Conservation (phyloP, 768 basidiomycete genomes). For the Zangia roseola region DNA sequence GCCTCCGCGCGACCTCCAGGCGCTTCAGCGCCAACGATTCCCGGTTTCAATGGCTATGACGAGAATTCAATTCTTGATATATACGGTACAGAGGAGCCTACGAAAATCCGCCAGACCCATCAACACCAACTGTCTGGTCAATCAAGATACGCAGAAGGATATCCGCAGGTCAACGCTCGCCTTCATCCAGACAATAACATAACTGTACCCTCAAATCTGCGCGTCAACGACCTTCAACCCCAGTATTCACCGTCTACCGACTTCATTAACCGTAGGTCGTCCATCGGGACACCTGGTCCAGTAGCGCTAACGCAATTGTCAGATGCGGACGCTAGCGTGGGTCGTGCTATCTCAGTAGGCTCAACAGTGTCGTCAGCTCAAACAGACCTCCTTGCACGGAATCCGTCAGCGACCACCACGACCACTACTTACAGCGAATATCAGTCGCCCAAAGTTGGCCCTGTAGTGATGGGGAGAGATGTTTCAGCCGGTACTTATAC, state of each 20-base stretch:
- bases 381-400: slow-evolving; percentile 24
- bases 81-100: slow-evolving; percentile 19
- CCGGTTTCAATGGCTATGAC: slow-evolving; percentile 25
- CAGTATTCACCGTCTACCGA: slow-evolving; percentile 22
- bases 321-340: slow-evolving; percentile 21
- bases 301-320: slow-evolving; percentile 3
- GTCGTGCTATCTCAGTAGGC: slow-evolving; percentile 28
- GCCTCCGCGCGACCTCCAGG: slow-evolving; percentile 30
- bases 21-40: slow-evolving; percentile 26
- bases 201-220: slow-evolving; percentile 11
- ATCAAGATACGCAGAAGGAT: slow-evolving; percentile 19
- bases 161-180: slow-evolving; percentile 10
- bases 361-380: slow-evolving; percentile 30
- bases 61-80: slow-evolving; percentile 23
- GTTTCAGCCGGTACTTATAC: slow-evolving; percentile 18
- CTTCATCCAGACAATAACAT: slow-evolving; percentile 12
- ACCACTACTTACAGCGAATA: slow-evolving; percentile 23
- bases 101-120: slow-evolving; percentile 16
- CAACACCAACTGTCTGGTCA: slow-evolving; percentile 22
- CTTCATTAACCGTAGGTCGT: slow-evolving; percentile 22
- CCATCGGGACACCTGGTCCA: background rate
- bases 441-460: slow-evolving; percentile 13
- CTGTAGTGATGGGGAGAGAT: slow-evolving; percentile 14
- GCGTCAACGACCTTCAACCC: slow-evolving; percentile 19
- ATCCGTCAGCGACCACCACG: slow-evolving; percentile 26